These are phyloP conservation scores for Botryotinia calthae DNA, from an alignment of 2,329 filamentous ascomycete genomes.

Conservation along the genomic window DNA sequence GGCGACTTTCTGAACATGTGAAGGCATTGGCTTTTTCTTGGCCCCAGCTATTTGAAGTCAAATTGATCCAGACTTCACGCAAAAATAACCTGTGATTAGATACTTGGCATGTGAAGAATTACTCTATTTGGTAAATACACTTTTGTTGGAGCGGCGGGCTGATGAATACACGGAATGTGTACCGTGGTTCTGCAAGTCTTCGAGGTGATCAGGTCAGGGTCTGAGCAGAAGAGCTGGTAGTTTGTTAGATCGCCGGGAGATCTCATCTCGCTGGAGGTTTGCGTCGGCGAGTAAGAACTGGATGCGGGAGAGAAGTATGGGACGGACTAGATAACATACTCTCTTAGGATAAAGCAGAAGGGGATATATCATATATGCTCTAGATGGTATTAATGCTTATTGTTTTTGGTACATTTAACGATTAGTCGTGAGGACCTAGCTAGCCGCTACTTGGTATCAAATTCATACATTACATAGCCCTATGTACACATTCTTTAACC, in stretches of 20 bases:
- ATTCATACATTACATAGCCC: not conserved
- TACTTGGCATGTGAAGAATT: conserved; percentile 7
- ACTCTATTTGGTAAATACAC: not conserved
- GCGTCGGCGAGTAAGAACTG: not conserved
- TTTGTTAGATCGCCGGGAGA: not conserved
- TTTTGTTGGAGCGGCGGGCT: not conserved
- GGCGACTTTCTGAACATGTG: not conserved
- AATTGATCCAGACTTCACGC: not conserved
- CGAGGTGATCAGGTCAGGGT: not conserved
- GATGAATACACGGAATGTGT: not conserved
- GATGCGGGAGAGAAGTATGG: not conserved
- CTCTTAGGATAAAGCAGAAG: not conserved
- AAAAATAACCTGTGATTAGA: not conserved
- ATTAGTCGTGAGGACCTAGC: not conserved
- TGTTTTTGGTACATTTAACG: not conserved
- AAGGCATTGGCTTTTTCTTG: not conserved
- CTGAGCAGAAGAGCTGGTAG: not conserved
- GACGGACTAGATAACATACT: not conserved
- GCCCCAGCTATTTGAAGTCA: not conserved
- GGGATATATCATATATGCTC: not conserved
- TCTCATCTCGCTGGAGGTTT: not conserved
- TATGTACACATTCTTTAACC: not conserved
- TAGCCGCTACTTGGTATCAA: conserved; percentile 2
- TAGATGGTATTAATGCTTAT: not conserved
- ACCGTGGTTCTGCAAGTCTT: not conserved